Evolutionary conservation across 192 early-diverging fungal genomes (phyloP).

Genomic region (Obelidium mucronatum): DNA sequence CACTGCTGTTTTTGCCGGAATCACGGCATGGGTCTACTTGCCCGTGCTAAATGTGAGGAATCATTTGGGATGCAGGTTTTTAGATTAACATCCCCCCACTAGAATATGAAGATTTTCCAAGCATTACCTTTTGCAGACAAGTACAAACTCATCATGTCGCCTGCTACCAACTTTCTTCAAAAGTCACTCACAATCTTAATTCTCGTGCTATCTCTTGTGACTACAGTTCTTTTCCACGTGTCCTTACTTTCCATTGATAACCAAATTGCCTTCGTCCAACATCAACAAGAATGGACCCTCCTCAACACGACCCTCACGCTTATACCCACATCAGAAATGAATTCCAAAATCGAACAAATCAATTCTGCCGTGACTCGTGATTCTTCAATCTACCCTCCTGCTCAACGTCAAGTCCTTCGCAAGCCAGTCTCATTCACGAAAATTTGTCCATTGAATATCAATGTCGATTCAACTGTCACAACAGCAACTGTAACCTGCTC

Average conservation of each 20-base stretch:
- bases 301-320: not conserved
- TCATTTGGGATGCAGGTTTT: too few species aligned
- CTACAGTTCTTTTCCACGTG: not conserved
- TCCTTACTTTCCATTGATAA: not conserved
- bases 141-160: not conserved
- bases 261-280: not conserved
- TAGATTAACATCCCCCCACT: not conserved
- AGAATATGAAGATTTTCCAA: not conserved
- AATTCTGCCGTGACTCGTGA: not conserved
- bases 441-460: not conserved
- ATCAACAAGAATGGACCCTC: not conserved
- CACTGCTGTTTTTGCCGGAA: not conserved
- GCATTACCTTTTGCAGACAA: not conserved
- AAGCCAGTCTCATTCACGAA: too few species aligned
- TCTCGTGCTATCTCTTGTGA: not conserved
- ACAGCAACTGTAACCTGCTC: not conserved
- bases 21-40: constrained; percentile 16
- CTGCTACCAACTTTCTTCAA: not conserved
- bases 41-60: constrained; percentile 18
- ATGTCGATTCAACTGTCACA: not conserved
- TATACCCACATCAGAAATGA: not conserved
- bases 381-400: not conserved
- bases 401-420: too few species aligned
- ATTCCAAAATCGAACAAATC: not conserved
- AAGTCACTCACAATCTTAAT: not conserved